Evolutionary conservation across 106 monocot genomes (phyloP), one percentile per base, ranked within the genome.

Genomic region (Acorus calamus): DNA sequence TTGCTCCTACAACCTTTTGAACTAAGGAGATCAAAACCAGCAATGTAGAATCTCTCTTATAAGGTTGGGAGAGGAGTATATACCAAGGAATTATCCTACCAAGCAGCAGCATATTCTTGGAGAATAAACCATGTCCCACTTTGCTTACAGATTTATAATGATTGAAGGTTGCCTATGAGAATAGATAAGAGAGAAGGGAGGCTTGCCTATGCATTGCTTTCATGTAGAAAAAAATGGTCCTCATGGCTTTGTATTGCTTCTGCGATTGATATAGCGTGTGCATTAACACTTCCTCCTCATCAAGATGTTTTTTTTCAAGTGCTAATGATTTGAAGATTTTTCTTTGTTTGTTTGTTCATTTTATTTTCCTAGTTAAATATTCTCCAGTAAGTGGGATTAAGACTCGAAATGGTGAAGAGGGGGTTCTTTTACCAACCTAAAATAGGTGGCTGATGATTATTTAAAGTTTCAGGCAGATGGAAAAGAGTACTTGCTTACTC

Each of bases 21-120:
- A 52, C 7, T 41, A n/a, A 52, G 64, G 47, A 52, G 9, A 8
- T 13, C 2, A 5, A 13, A 4, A 64, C 8, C 4, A 51, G 47
- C 4, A 50, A 2, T 4, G 6, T 5, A 7, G 7, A 7, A 4
- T 3, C 5, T 12, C 47, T 6, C 52, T 6, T 51, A 42, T 5
- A 12, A 51, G 28, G 50, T 2, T 4, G 63, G 50, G 56, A 13
- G 13, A 67, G 10, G 56, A 46, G 8, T 43, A 47, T 8, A 58
- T 46, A 59, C 7, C 69, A 51, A 41, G 52, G 69, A 69, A 69
- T 59, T 8, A 69, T 69, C 14, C 69, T 59, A 57, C 11, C 49
- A 59, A 59, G 9, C 5, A 59, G 3, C 5, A 69, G 69, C 42
- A 69, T 69, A 69, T 69, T 69, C 69, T 60, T 50, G 44, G 10